Conservation (phyloP, 805 yeast species). For the Candida alai region DNA sequence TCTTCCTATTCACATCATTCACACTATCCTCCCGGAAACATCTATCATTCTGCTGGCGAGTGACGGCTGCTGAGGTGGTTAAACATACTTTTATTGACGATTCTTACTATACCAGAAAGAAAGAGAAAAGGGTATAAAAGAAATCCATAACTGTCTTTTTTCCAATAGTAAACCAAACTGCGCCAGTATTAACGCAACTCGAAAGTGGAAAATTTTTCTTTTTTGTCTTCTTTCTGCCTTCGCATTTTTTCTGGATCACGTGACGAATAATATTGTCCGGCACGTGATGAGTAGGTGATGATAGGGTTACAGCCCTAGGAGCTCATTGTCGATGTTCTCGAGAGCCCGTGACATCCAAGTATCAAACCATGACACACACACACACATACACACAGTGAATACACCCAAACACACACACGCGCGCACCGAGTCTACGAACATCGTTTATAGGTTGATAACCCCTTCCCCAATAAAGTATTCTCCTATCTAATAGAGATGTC, state of each 20-base stretch:
- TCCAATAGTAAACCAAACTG: no score
- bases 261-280: not conserved
- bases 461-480: not conserved
- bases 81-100: constrained; percentile 10
- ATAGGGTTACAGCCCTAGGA: constrained; percentile 3
- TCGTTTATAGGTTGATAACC: no score
- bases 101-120: constrained; percentile 7
- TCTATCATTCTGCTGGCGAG: no score
- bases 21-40: no score
- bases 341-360: no score
- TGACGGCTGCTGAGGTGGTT: no score
- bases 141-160: not conserved
- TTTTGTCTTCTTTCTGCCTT: not conserved
- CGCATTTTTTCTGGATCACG: not conserved
- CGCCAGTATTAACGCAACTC: no score
- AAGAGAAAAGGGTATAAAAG: constrained; percentile 4
- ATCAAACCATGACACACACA: not conserved
- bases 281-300: not conserved
- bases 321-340: constrained; percentile 1
- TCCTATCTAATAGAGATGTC: constrained; percentile 37
- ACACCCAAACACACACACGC: not conserved
- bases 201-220: not conserved
- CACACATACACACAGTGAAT: not conserved
- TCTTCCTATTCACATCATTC: no score
- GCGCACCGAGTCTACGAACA: no score